These are phyloP conservation scores for Mortierella sp. DNA, from an alignment of 371 early-diverging fungal genomes.

Conservation along the genomic window DNA sequence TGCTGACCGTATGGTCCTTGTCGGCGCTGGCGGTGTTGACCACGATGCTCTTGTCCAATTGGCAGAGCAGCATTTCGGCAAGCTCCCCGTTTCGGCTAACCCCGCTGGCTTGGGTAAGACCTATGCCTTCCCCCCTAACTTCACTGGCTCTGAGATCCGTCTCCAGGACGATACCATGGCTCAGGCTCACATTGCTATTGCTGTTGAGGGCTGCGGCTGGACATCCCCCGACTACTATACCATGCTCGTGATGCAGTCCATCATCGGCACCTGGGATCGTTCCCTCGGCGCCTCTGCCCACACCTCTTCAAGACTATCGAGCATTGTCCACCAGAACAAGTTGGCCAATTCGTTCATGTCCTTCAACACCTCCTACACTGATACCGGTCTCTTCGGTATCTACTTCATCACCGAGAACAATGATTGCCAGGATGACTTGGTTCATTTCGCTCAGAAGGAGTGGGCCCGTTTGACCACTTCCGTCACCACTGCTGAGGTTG, in stretches of 20 bases:
- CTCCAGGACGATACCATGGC: conserved; percentile 84
- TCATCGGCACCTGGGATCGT: conserved; percentile 97
- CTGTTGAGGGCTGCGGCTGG: conserved; percentile 97
- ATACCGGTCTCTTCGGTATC: conserved; percentile 98
- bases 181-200: conserved; percentile 95
- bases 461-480: conserved; percentile 90
- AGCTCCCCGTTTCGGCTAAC: conserved; percentile 66
- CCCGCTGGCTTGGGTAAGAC: conserved; percentile 63
- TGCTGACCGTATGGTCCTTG: conserved; percentile 96
- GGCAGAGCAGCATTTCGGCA: conserved; percentile 92
- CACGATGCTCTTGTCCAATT: conserved; percentile 93
- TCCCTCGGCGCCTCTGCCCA: conserved; percentile 88
- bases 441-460: conserved; percentile 90
- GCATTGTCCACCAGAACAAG: conserved; percentile 82
- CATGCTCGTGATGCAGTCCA: conserved; percentile 92
- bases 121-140: conserved; percentile 74
- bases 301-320: conserved; percentile 88
- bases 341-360: conserved; percentile 98
- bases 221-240: conserved; percentile 96
- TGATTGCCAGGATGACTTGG: conserved; percentile 85
- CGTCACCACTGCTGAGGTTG: conserved; percentile 94
- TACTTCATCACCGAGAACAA: conserved; percentile 91
- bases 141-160: conserved; percentile 92
- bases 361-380: conserved; percentile 97
- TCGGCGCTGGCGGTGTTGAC: conserved; percentile 94